Percentiles rank a stretch among this genome's conserved stretches.
phyloP scores from a whole-genome alignment of 495 filamentous ascomycete genomes.

The Penicillium dipodomyicola region DNA sequence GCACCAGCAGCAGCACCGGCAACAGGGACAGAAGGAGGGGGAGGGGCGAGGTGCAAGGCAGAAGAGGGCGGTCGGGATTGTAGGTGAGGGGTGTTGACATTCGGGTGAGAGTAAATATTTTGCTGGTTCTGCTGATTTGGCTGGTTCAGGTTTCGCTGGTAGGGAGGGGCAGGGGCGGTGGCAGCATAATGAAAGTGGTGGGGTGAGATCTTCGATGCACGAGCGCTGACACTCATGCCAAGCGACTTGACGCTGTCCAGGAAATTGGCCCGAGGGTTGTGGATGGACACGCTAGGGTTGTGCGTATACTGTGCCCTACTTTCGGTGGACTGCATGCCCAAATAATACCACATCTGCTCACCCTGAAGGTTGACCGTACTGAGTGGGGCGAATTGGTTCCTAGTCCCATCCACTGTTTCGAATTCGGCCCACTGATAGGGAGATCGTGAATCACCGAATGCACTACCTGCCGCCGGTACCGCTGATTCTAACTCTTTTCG shows the following conservation, averaged over 20 bases:
- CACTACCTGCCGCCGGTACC: slow-evolving; percentile 54
- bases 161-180: slow-evolving; percentile 34
- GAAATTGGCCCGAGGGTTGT: slow-evolving; percentile 60
- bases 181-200: slow-evolving; percentile 36
- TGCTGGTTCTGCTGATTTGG: slow-evolving; percentile 29
- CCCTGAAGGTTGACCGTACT: slow-evolving; percentile 61
- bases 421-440: slow-evolving; percentile 81
- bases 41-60: slow-evolving; percentile 41
- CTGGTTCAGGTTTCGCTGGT: slow-evolving; percentile 23
- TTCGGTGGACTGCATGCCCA: slow-evolving; percentile 84
- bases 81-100: slow-evolving; percentile 29
- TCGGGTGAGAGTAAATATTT: slow-evolving; percentile 32
- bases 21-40: slow-evolving; percentile 33
- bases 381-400: slow-evolving; percentile 47
- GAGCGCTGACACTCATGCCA: slow-evolving; percentile 31
- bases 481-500: slow-evolving; percentile 49
- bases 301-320: slow-evolving; percentile 90
- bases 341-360: slow-evolving; percentile 85
- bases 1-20: slow-evolving; percentile 36
- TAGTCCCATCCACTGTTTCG: slow-evolving; percentile 52
- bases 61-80: slow-evolving; percentile 38
- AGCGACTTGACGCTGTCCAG: slow-evolving; percentile 52
- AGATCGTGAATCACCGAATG: slow-evolving; percentile 56
- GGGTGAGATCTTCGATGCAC: slow-evolving; percentile 39
- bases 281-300: slow-evolving; percentile 58